These are phyloP conservation scores for Neurospora africana DNA, from an alignment of 495 filamentous ascomycete genomes.

Conservation along the genomic window DNA sequence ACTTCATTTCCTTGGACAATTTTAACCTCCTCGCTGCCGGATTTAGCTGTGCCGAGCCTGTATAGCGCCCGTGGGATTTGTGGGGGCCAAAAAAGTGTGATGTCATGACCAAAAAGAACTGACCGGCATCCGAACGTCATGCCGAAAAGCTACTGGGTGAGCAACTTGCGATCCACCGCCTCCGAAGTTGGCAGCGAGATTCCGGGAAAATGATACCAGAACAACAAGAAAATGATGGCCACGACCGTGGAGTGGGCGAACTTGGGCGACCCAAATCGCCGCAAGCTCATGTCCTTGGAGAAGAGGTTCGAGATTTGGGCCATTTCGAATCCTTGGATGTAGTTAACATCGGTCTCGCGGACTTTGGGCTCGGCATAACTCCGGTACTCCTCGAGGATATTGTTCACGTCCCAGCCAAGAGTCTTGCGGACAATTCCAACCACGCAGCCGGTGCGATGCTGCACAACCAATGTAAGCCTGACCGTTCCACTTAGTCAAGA, in stretches of 20 bases:
- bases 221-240: conserved; percentile 13
- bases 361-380: conserved; percentile 55
- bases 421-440: conserved; percentile 60
- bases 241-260: conserved; percentile 19
- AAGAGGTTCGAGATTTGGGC: conserved; percentile 17
- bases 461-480: conserved; percentile 10
- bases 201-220: conserved; percentile 19
- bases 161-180: conserved; percentile 1
- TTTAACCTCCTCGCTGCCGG: neutral
- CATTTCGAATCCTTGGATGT: conserved; percentile 33
- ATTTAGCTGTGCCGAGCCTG: neutral
- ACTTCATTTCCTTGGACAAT: neutral
- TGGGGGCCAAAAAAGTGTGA: neutral
- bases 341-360: conserved; percentile 41
- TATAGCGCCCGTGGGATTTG: neutral
- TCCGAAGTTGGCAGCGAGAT: conserved; percentile 2
- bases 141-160: neutral
- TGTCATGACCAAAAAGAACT: neutral
- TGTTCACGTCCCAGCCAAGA: conserved; percentile 45
- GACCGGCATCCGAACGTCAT: neutral
- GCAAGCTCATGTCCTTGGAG: conserved; percentile 1
- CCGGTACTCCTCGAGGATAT: conserved; percentile 57
- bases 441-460: conserved; percentile 80
- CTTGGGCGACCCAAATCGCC: conserved; percentile 9
- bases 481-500: neutral